Evolutionary conservation across 345 rosid genomes (phyloP), one percentile per base, ranked within the genome.

Genomic region (Melaleuca quinquenervia): DNA sequence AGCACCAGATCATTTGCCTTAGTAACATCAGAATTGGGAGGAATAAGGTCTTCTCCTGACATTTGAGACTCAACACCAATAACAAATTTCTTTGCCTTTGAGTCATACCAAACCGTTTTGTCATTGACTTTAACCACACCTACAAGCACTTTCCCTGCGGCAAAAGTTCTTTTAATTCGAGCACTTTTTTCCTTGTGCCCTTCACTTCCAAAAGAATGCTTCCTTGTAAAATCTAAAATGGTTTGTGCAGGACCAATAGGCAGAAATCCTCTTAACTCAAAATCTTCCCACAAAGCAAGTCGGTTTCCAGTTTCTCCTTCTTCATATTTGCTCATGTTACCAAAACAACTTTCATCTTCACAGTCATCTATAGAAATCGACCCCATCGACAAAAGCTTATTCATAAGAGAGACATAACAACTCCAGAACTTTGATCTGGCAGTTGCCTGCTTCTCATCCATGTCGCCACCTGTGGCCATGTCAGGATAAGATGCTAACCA

Each of bases 401-500:
- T 97, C 87, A 94, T 87, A 88, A 97, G 92, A 56, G 93, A 45
- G 56, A 94, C 87, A 88, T 92, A 96, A 49, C 89, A 92, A 83
- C 89, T 91, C 99, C 99, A 97, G 89, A 96, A 96, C 11, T 85
- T 90, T 75, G 91, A 90, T 88, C 97, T 92, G 74, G 88, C 93
- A 84, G 90, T 85, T 36, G 88, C 88, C 90, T 93, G 98, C 82
- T 88, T 93, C 90, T 94, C 98, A 90, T 95, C 98, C 82, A 87
- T 86, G 85, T 94, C 97, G 84, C 89, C 91, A 82, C 93, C 95
- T 13, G 90, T 62, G 58, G 96, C 97, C 86, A 94, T 78, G 86
- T 95, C 99, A 52, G 99, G 97, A 89, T 85, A 94, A 86, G 96
- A 96, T 58, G 99, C 99, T 91, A 96, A 88, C 99, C 99, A 97